Percentiles rank a stretch among this genome's conserved stretches.
Conservation (phyloP, 2,329 filamentous ascomycete species). For the Verticillium klebahnii region DNA sequence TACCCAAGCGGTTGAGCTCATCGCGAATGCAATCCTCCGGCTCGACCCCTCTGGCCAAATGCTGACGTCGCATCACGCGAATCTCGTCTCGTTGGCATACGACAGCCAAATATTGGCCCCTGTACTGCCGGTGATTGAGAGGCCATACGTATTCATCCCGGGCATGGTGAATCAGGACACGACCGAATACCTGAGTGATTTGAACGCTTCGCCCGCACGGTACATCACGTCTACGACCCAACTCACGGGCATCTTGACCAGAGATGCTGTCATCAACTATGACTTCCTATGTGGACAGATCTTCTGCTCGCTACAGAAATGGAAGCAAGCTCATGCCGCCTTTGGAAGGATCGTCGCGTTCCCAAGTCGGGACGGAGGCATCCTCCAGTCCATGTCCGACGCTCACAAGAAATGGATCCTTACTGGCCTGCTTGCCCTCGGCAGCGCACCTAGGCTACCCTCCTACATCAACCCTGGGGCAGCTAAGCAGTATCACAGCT, state of each 20-base stretch:
- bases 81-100: conserved; percentile 55
- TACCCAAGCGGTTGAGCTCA: conserved; percentile 37
- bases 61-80: conserved; percentile 60
- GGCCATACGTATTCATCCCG: conserved; percentile 63
- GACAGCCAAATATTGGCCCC: conserved; percentile 46
- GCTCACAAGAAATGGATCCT: conserved; percentile 91
- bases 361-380: conserved; percentile 56
- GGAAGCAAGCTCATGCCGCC: conserved; percentile 57
- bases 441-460: conserved; percentile 52
- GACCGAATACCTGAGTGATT: conserved; percentile 39
- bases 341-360: conserved; percentile 64
- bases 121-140: conserved; percentile 58
- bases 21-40: conserved; percentile 52
- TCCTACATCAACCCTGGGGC: conserved; percentile 48
- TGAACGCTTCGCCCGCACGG: conserved; percentile 36
- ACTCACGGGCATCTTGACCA: conserved; percentile 50
- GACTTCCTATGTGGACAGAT: conserved; percentile 61
- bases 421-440: conserved; percentile 66
- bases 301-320: conserved; percentile 56
- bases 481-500: conserved; percentile 49
- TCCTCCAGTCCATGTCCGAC: conserved; percentile 77
- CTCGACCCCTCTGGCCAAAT: conserved; percentile 63
- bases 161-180: conserved; percentile 31
- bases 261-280: conserved; percentile 59
- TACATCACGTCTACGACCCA: conserved; percentile 58